These are phyloP conservation scores for Neurospora sp. DNA, from an alignment of 495 filamentous ascomycete species.

Conservation along the genomic window DNA sequence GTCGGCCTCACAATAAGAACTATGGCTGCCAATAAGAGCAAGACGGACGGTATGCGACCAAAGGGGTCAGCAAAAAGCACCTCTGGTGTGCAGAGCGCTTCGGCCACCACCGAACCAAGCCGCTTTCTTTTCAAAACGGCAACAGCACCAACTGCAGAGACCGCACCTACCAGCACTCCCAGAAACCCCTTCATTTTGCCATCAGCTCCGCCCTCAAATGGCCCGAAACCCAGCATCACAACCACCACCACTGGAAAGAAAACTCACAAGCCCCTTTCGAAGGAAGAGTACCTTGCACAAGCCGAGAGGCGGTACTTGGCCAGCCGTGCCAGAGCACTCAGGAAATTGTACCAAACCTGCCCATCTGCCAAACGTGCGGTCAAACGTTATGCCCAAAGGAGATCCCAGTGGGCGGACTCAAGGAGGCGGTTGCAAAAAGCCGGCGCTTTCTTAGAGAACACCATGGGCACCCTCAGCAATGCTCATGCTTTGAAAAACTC, in stretches of 20 bases:
- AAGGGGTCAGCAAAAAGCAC: not conserved
- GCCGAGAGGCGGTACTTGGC: not conserved
- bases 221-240: too few relatives aligned
- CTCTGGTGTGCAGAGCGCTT: not conserved
- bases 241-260: not conserved
- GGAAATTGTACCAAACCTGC: not conserved
- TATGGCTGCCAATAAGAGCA: not conserved
- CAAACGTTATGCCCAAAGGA: not conserved
- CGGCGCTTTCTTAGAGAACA: not conserved
- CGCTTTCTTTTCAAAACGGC: not conserved
- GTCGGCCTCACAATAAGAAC: not conserved
- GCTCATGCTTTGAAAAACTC: not conserved
- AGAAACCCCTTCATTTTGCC: not conserved
- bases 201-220: not conserved
- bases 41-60: not conserved
- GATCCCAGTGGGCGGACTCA: not conserved
- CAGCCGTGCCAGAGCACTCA: constrained; percentile 2
- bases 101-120: not conserved
- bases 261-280: not conserved
- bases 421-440: not conserved
- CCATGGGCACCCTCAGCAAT: not conserved
- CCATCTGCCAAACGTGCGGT: not conserved
- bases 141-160: not conserved
- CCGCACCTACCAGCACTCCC: not conserved
- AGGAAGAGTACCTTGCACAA: not conserved